These are phyloP conservation scores for Flaveria floridana DNA, from an alignment of 140 eudicot genomes.

Conservation along the genomic window DNA sequence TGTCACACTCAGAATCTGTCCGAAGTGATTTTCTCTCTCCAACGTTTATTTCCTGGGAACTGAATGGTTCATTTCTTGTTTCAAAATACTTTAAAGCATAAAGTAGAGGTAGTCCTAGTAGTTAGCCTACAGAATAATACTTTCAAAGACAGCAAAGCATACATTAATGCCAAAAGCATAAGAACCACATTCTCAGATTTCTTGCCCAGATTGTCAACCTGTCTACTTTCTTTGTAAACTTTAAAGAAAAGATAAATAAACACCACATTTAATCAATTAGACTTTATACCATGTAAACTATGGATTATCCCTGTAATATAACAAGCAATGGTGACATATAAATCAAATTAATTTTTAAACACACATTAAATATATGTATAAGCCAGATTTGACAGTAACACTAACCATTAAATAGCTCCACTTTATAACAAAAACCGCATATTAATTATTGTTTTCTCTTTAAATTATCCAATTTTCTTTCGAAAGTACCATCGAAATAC, in stretches of 20 bases:
- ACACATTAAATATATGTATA: neutral
- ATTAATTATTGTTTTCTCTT: no score
- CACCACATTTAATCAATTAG: neutral
- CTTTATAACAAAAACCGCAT: neutral
- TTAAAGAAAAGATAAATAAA: neutral
- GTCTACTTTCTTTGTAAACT: neutral
- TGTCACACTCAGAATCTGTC: neutral
- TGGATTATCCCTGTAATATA: no score
- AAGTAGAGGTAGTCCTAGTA: neutral
- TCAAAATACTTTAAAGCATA: no score
- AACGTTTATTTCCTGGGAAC: conserved; percentile 7
- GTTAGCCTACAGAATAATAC: conserved; percentile 30
- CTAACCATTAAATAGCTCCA: conserved; percentile 11
- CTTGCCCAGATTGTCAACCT: neutral
- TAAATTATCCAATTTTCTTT: no score
- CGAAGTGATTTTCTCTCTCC: conserved; percentile 10
- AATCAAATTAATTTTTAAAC: neutral
- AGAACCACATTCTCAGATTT: neutral
- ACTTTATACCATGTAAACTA: neutral
- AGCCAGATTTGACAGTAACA: conserved; percentile 7
- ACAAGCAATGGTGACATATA: neutral
- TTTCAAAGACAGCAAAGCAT: conserved; percentile 17
- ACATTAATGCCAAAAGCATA: conserved; percentile 33
- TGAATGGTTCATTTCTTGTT: no score
- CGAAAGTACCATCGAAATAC: no score